Evolutionary conservation across 768 basidiomycete species (phyloP).

Genomic region (Phlegmacium glaucopus): DNA sequence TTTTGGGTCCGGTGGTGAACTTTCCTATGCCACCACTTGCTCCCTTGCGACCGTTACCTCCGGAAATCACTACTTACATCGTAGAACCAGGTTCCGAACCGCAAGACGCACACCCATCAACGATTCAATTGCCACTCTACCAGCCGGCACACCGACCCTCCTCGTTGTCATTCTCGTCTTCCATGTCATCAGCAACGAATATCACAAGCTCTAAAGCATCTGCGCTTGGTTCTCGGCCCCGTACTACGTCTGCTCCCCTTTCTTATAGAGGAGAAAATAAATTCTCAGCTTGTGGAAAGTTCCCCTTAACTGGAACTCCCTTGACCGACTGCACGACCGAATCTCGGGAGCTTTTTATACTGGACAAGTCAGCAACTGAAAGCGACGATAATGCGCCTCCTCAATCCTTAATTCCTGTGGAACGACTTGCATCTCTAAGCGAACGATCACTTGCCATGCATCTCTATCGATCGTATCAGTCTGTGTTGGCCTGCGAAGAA

Average conservation of each 20-base stretch:
- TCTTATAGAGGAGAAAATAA: constrained; percentile 24
- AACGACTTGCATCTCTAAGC: constrained; percentile 43
- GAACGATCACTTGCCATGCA: constrained; percentile 71
- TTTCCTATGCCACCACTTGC: constrained; percentile 72
- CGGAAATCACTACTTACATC: constrained; percentile 38
- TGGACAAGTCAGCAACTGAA: constrained; percentile 47
- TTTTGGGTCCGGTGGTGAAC: constrained; percentile 54
- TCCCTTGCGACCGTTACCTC: constrained; percentile 54
- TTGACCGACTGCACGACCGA: constrained; percentile 11
- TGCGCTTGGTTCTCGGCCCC: constrained; percentile 19
- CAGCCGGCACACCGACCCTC: constrained; percentile 33
- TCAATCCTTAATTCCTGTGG: constrained; percentile 35
- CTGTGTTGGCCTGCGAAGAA: constrained; percentile 63
- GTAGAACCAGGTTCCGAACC: constrained; percentile 33
- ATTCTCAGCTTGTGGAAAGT: constrained; percentile 12
- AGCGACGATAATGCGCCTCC: constrained; percentile 32
- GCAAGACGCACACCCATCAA: constrained; percentile 31
- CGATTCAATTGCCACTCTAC: constrained; percentile 34
- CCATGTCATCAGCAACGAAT: constrained; percentile 38
- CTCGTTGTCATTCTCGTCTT: constrained; percentile 53
- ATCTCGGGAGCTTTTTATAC: constrained; percentile 36
- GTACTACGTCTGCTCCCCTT: constrained; percentile 31
- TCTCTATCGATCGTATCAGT: constrained; percentile 58
- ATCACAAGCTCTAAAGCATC: constrained; percentile 25
- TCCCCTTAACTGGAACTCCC: constrained; percentile 1